phyloP scores from a whole-genome alignment of 306 rosid genomes.

The Pyrus pyrifolia region DNA sequence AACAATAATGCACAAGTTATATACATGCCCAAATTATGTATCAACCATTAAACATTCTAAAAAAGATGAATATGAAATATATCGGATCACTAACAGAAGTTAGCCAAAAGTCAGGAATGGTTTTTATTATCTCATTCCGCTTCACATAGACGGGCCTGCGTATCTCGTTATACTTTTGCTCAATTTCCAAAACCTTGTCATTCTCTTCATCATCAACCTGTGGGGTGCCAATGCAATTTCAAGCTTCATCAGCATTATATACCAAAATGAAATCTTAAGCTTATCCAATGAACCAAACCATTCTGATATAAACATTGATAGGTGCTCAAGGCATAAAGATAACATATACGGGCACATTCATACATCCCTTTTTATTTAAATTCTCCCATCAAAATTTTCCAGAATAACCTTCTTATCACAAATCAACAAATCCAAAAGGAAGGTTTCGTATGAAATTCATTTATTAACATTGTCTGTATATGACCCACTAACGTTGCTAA shows the following conservation, averaged over 20 bases:
- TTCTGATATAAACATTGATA: background rate
- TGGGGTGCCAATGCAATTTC: constrained; percentile 12
- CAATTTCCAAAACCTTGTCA: constrained; percentile 61
- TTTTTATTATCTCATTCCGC: constrained; percentile 58
- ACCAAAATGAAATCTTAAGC: background rate
- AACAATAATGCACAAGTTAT: constrained; percentile 17
- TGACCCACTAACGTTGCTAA: background rate
- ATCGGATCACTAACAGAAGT: constrained; percentile 65
- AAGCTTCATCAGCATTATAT: constrained; percentile 9
- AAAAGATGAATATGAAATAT: background rate
- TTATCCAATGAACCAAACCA: background rate
- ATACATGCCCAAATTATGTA: background rate
- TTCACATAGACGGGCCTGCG: constrained; percentile 58
- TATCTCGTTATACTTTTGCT: constrained; percentile 66
- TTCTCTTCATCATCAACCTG: constrained; percentile 82
- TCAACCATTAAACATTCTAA: background rate
- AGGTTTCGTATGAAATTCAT: background rate
- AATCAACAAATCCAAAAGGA: background rate
- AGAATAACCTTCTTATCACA: background rate
- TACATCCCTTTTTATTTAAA: background rate
- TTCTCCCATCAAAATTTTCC: background rate
- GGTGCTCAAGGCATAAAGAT: background rate
- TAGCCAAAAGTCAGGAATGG: constrained; percentile 84
- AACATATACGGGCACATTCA: background rate
- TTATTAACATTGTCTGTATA: background rate